Base-by-base conservation (phyloP, 805 yeast species). In the Ogataea paraovalis region DNA sequence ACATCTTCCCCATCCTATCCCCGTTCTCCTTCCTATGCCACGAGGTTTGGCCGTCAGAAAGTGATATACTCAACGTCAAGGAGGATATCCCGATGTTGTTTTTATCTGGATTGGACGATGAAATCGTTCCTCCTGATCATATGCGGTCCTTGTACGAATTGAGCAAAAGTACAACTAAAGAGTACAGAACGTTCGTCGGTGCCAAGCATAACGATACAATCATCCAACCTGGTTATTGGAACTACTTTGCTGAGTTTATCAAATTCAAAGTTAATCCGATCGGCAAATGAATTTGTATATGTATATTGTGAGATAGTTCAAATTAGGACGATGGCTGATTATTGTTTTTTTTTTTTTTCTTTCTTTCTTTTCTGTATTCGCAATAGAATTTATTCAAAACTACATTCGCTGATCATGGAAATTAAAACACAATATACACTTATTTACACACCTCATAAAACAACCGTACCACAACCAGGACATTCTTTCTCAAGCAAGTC, bases 71-170 rank as follows among this genome's bases (percentile, higher is more conserved):
- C 2, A 58, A 60, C 19, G 70, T 86, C 13, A 78, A 82, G 5
- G 57, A 73, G 0, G 61, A 71, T 4, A 71, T 85, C 10, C 94
- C 96, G 0, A 72, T 84, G 28, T 69, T 91, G 37, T 79, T 91
- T 55, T 61, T 91, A 38, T 78, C 85, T 52, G 97, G 95, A 0
- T 66, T 75, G 13, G 70, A 73, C 32, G 99, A 92, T 69, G 99
- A 92, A 66, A 82, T 92, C 22, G 96, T 92, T 2, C 97, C 98
- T 3, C 96, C 97, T 0, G 53, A 56, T 1, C 97, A 92, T 60
- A 87, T 91, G 87, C 73, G 74, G 40, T 60, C 59, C 42, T 71
- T 90, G 21, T 84, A 65, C 60, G 76, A 73, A 28, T 54, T 81
- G 47, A 70, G 84, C 47, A 73, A 77, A 22, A 68, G 83, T 33